Evolutionary conservation across 441 rosid species (phyloP), one percentile per base, ranked within the genome.

Genomic region (Pelargonium fulgidum): DNA sequence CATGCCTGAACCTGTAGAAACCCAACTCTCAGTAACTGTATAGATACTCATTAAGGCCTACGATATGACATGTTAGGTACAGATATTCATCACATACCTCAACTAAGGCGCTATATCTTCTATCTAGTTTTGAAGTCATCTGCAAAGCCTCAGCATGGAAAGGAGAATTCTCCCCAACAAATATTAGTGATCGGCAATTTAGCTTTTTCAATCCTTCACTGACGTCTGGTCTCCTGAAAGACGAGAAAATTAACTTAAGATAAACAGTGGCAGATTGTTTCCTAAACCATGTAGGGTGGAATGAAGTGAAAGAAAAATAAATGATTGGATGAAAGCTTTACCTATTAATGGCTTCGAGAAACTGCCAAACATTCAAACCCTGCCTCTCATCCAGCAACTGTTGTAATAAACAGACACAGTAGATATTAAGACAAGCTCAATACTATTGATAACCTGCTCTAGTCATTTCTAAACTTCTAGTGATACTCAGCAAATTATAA

Each of bases 301-400:
- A 52, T 5, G 59, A 52, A 52, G 19, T 52, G 20, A 9, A 52
- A 52, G 20, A 14, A 14, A 9, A 33, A 4, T 3, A 33, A 4
- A 33, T 3, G 47, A 8, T 44, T n/a, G 0, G 8, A n/a, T 52
- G 7, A 22, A 16, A 59, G n/a, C 4, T 66, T 69, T 90, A 91
- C 98, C 85, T 80, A 33, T 86, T 91, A 69, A 91, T 85, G 73
- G 97, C 99, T 73, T 93, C 93, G 33, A 91, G 95, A 79, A 80
- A 89, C 62, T 81, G 84, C 86, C 86, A 84, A n/a, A 93, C 87
- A 9, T 86, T 89, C 73, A 73, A 58, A 78, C 96, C 82, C 75
- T 88, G 93, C 81, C 93, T 88, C 78, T 91, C 99, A 66, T 85
- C 85, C 68, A 93, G 87, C 48, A 86, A 78, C 99, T 93, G 84